phyloP scores from a whole-genome alignment of 2,329 filamentous ascomycete species.

The Fusarium sp. region DNA sequence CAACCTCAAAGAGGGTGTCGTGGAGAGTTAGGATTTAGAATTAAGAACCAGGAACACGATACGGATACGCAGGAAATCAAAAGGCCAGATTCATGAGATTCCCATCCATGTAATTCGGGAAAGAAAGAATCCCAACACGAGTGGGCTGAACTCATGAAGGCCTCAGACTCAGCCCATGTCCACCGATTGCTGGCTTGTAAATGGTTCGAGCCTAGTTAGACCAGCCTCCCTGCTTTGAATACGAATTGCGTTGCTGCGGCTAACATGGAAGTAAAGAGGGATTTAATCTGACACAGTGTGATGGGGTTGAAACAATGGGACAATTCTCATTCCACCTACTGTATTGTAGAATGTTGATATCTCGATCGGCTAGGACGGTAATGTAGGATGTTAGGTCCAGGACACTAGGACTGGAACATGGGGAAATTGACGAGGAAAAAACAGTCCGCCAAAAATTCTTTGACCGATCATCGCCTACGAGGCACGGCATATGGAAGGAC shows the following conservation, averaged over 20 bases:
- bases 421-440: slow-evolving; percentile 18
- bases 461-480: slow-evolving; percentile 25
- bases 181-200: slow-evolving; percentile 11
- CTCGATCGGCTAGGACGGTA: slow-evolving; percentile 21
- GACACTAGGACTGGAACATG: slow-evolving; percentile 17
- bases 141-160: slow-evolving; percentile 20
- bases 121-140: slow-evolving; percentile 19
- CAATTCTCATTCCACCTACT: slow-evolving; percentile 13
- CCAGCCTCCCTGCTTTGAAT: slow-evolving; percentile 19
- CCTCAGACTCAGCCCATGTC: slow-evolving; percentile 23
- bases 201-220: slow-evolving; percentile 11
- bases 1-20: slow-evolving; percentile 9
- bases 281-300: slow-evolving; percentile 39
- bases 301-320: slow-evolving; percentile 5
- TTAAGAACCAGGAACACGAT: slow-evolving; percentile 16
- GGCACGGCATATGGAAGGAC: slow-evolving; percentile 19
- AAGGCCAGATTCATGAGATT: slow-evolving; percentile 4
- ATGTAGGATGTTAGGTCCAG: not conserved
- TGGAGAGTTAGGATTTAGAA: slow-evolving; percentile 6
- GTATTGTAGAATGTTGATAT: not conserved
- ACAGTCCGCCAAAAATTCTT: slow-evolving; percentile 18
- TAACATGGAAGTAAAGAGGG: slow-evolving; percentile 22
- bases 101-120: slow-evolving; percentile 7
- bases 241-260: slow-evolving; percentile 27
- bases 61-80: slow-evolving; percentile 12